Evolutionary conservation across 2,329 filamentous ascomycete genomes (phyloP), one percentile per base, ranked within the genome.

Genomic region (Penicillium hesseltinei): DNA sequence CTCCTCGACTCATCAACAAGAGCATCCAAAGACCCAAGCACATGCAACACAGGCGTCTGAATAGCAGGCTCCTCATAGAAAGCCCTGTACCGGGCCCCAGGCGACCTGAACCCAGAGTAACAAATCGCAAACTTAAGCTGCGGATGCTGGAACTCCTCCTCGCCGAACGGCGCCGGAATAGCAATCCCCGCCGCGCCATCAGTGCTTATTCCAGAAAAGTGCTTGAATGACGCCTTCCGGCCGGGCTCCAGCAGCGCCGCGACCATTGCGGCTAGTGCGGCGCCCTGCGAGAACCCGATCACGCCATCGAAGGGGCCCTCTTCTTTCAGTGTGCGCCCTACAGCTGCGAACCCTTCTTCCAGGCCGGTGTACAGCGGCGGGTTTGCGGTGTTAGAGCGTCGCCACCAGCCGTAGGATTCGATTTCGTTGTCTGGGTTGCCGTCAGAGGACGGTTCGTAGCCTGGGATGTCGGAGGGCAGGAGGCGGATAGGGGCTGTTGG

Each of bases 381-480:
- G 11, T 84, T 82, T 40, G 88, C 86, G 65, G 91, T 82, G 35
- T 74, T 73, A n/a, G 75, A 73, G 19, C 82, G 84, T 52, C 83
- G 84, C 82, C 91, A 97, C 93, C 93, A 97, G 13, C 85, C 90
- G 82, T 87, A 96, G 4, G 86, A 83, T 68, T 94, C 90, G 21
- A 82, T 77, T 45, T 80, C 74, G 23, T 84, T 80, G 42, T 82
- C 79, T 79, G 76, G 5, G 76, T 69, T 70, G 35, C 33, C 52
- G 23, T 58, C 69, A 3, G 77, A 74, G 43, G 78, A 67, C 2
- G 81, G 74, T 39, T 78, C 72, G 75, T 86, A 92, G 52, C 88
- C 88, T 0, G 89, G 90, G 59, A 92, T 88, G 64, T 92, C 88
- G 50, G 78, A 74, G 5, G 85, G 80, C 31, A 76, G 80, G 15